Base-by-base conservation (phyloP, 345 rosid species). In the Cardamine occulta region DNA sequence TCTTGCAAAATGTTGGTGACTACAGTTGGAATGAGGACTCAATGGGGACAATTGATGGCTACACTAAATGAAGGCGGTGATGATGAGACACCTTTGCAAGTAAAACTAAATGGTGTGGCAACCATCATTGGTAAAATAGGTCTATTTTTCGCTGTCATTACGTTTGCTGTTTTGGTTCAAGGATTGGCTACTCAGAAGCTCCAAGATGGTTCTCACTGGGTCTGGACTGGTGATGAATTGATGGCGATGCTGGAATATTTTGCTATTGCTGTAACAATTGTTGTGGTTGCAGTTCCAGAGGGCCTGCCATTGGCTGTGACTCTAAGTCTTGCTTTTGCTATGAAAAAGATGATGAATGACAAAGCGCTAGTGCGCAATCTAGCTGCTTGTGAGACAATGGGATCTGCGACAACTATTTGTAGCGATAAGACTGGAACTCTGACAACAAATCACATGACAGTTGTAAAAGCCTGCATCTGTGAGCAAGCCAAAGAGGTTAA, bases 221-320 rank as follows among this genome's bases (percentile, higher is more conserved):
- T 70, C 71, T 85, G 90, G 88, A 61, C 88, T 24, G 95, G 88
- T 56, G 93, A 88, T 66, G 93, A 89, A n/a, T 84, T 87, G 24
- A 81, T 72, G 88, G 80, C 84, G 9, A 79, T 94, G 40, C 84
- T 91, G 63, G 93, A 85, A 79, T 90, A 80, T 77, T 86, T 94
- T 13, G 95, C 97, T 3, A 60, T 90, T 49, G 97, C 96, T 49
- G 93, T 91, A 21, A 94, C 98, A 34, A 94, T 94, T 72, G 96
- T 91, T 31, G 97, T 94, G 66, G 97, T 91, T 66, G 98, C 97
- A 26, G 92, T 94, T 60, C 97, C 98, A 24, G 97, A 90, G 77
- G 98, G 98, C 40, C 79, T 94, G 60, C 98, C 98, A 28, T 76
- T 94, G 80, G 98, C 98, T 53, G 98, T 94, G 70, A 90, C 98